These are phyloP conservation scores for Closterium sp. DNA, from an alignment of 139 green algal genomes.

Conservation along the genomic window DNA sequence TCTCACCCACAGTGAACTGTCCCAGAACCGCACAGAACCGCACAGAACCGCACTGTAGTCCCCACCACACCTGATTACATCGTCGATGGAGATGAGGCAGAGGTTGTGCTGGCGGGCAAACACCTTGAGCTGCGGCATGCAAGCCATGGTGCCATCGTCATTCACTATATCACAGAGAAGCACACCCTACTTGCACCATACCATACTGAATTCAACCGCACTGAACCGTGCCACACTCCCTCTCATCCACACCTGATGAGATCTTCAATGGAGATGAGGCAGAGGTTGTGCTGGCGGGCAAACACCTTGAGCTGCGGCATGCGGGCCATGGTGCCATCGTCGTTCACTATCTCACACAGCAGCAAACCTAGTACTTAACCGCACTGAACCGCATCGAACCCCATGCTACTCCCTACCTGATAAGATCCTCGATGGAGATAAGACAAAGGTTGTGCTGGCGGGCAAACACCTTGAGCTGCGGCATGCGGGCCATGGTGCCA, in stretches of 20 bases:
- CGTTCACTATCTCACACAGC: too few species aligned
- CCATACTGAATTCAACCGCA: too few species aligned
- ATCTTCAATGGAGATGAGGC: slow-evolving; percentile 83
- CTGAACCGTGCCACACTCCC: neutral
- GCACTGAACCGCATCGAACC: too few species aligned
- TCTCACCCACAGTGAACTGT: too few species aligned
- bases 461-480: slow-evolving; percentile 80
- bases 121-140: slow-evolving; percentile 65
- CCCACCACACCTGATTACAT: slow-evolving; percentile 34
- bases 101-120: slow-evolving; percentile 82
- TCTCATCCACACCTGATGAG: slow-evolving; percentile 18
- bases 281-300: slow-evolving; percentile 73
- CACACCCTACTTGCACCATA: too few species aligned
- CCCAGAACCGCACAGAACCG: neutral
- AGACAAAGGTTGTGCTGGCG: slow-evolving; percentile 73
- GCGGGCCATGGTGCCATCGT: too few species aligned
- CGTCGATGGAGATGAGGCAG: slow-evolving; percentile 82
- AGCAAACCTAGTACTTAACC: too few species aligned
- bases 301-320: slow-evolving; percentile 76
- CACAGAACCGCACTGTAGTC: neutral
- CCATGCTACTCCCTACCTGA: slow-evolving; percentile 2
- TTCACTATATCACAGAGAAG: too few species aligned
- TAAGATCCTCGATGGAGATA: slow-evolving; percentile 82
- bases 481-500: slow-evolving; percentile 83
- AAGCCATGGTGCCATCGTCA: neutral